These are phyloP conservation scores for Xylariaceae sp. DNA, from an alignment of 2,329 filamentous ascomycete species.

Conservation along the genomic window DNA sequence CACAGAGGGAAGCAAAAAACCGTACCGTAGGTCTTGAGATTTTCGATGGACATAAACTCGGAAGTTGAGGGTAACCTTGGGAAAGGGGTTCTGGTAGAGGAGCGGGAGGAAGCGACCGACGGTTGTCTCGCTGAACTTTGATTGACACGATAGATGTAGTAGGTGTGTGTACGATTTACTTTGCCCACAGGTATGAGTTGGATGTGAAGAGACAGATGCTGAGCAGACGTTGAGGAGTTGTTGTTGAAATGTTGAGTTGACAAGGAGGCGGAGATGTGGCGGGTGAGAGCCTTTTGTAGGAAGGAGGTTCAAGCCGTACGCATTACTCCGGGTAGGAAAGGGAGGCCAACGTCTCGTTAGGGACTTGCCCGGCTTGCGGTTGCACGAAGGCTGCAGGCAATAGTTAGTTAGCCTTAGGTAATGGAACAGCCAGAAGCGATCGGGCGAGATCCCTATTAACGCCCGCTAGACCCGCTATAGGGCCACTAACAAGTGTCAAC, in stretches of 20 bases:
- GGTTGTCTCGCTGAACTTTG: conserved; percentile 43
- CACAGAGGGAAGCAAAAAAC: neutral
- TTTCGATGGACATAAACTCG: conserved; percentile 99
- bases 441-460: too few species aligned
- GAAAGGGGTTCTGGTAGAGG: conserved; percentile 45
- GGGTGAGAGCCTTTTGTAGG: neutral
- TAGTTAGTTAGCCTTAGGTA: neutral
- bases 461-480: too few species aligned
- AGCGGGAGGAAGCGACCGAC: conserved; percentile 47
- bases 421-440: too few species aligned
- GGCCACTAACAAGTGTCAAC: too few species aligned
- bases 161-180: conserved; percentile 1
- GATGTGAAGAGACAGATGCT: conserved; percentile 15
- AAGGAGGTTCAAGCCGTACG: neutral
- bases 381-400: neutral
- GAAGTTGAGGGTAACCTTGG: conserved; percentile 57
- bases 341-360: neutral
- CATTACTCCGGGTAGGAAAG: neutral
- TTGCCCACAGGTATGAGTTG: conserved; percentile 1
- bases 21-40: conserved; percentile 92
- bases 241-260: conserved; percentile 7
- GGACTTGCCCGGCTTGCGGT: neutral
- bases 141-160: conserved; percentile 12
- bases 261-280: neutral
- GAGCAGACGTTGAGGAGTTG: conserved; percentile 17